phyloP scores from a whole-genome alignment of 1,284 basidiomycete genomes.

The Puccinia novopanici region DNA sequence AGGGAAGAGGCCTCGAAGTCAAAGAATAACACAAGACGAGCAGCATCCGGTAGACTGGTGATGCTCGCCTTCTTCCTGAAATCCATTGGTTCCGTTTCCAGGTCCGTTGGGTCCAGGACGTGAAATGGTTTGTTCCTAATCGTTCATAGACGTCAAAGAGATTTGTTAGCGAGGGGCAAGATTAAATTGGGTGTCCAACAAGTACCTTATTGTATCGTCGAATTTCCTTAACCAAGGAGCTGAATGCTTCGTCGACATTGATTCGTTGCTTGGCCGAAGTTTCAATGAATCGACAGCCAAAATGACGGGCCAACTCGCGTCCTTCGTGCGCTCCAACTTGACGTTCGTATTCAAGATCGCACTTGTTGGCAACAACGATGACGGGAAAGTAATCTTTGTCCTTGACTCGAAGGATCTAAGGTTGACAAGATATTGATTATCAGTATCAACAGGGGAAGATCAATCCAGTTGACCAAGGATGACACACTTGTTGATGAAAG shows the following conservation, averaged over 20 bases:
- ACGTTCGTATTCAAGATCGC: slow-evolving; percentile 94
- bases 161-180: background rate
- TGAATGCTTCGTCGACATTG: slow-evolving; percentile 99
- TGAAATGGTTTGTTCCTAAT: slow-evolving; percentile 56
- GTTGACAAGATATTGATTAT: background rate
- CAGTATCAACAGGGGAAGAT: background rate
- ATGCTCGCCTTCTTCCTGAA: slow-evolving; percentile 45
- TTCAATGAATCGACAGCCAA: slow-evolving; percentile 95
- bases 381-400: slow-evolving; percentile 98
- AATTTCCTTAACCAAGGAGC: slow-evolving; percentile 92
- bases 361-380: slow-evolving; percentile 98
- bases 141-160: background rate
- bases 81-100: slow-evolving; percentile 44
- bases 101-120: slow-evolving; percentile 57
- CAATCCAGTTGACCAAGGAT: slow-evolving; percentile 60
- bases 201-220: slow-evolving; percentile 87
- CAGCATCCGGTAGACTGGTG: slow-evolving; percentile 39
- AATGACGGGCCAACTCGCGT: slow-evolving; percentile 91
- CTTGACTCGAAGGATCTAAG: slow-evolving; percentile 68
- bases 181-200: background rate
- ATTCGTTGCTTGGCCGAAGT: slow-evolving; percentile 98
- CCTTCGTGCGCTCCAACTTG: slow-evolving; percentile 98
- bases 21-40: slow-evolving; percentile 38
- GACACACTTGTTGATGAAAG: slow-evolving; percentile 95
- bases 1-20: background rate